These are phyloP conservation scores for Neurospora sp. DNA, from an alignment of 495 filamentous ascomycete species.

Conservation along the genomic window DNA sequence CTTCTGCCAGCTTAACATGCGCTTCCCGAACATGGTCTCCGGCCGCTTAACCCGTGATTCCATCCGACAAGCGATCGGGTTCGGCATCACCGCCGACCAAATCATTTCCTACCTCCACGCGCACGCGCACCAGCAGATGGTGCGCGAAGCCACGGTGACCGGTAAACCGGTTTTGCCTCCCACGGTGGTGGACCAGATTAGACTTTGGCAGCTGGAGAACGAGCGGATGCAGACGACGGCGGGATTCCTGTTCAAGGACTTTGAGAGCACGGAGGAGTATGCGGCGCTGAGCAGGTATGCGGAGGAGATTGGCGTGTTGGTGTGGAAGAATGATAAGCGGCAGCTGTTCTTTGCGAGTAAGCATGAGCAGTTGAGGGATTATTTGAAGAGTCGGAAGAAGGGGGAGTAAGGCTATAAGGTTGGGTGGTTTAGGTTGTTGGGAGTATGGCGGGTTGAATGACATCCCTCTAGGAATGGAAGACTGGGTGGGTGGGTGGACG, in stretches of 20 bases:
- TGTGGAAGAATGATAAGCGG: slow-evolving; percentile 72
- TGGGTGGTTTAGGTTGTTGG: background rate
- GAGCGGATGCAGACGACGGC: slow-evolving; percentile 75
- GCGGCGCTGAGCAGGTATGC: slow-evolving; percentile 66
- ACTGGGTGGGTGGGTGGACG: background rate
- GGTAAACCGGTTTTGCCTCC: slow-evolving; percentile 62
- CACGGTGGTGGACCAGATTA: slow-evolving; percentile 97
- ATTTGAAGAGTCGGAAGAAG: slow-evolving; percentile 55
- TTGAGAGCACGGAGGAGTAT: slow-evolving; percentile 66
- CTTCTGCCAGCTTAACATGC: slow-evolving; percentile 73
- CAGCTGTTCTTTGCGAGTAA: slow-evolving; percentile 80
- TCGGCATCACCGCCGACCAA: slow-evolving; percentile 89
- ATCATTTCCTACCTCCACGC: slow-evolving; percentile 81
- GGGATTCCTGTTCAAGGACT: slow-evolving; percentile 87
- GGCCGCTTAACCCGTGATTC: slow-evolving; percentile 81
- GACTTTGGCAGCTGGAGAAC: slow-evolving; percentile 94
- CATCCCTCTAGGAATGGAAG: background rate
- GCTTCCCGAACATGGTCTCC: slow-evolving; percentile 85
- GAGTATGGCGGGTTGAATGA: background rate
- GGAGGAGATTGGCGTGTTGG: slow-evolving; percentile 81
- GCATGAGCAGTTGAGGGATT: slow-evolving; percentile 73
- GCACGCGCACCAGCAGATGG: slow-evolving; percentile 89
- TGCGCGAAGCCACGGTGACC: slow-evolving; percentile 46
- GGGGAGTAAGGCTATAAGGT: slow-evolving; percentile 13
- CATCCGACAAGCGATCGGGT: slow-evolving; percentile 71